phyloP scores from a whole-genome alignment of 768 basidiomycete genomes.

The Lactifluus pinguis region DNA sequence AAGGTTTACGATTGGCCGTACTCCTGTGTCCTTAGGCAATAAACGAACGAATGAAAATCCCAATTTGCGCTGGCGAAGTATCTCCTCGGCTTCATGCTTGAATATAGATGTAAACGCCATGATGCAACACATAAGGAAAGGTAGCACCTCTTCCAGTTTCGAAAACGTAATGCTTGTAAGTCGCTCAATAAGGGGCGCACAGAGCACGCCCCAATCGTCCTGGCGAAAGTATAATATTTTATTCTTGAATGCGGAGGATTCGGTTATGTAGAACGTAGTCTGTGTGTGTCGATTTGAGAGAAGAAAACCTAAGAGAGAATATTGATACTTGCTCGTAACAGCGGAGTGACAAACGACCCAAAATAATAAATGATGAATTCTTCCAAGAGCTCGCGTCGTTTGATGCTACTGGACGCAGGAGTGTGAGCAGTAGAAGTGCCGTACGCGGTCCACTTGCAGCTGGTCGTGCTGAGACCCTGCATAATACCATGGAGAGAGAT shows the following conservation, averaged over 20 bases:
- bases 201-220: conserved; percentile 85
- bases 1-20: conserved; percentile 90
- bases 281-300: conserved; percentile 25
- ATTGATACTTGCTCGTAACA: conserved; percentile 54
- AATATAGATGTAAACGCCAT: neutral
- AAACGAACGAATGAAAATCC: conserved; percentile 83
- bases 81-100: conserved; percentile 54
- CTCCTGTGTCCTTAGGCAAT: conserved; percentile 90
- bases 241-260: conserved; percentile 78
- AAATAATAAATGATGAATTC: conserved; percentile 96
- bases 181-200: conserved; percentile 70
- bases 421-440: conserved; percentile 35
- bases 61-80: conserved; percentile 62
- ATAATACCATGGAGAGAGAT: conserved; percentile 65
- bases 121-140: neutral
- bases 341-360: conserved; percentile 69
- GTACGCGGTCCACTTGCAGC: conserved; percentile 73
- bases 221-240: conserved; percentile 87
- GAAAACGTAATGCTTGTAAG: conserved; percentile 64
- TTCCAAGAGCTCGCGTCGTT: conserved; percentile 71
- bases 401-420: conserved; percentile 57
- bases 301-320: neutral
- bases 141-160: conserved; percentile 54
- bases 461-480: conserved; percentile 64
- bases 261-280: conserved; percentile 93